Conservation (phyloP, 73 alveolate species). For the Tetrahymena malaccensis region DNA sequence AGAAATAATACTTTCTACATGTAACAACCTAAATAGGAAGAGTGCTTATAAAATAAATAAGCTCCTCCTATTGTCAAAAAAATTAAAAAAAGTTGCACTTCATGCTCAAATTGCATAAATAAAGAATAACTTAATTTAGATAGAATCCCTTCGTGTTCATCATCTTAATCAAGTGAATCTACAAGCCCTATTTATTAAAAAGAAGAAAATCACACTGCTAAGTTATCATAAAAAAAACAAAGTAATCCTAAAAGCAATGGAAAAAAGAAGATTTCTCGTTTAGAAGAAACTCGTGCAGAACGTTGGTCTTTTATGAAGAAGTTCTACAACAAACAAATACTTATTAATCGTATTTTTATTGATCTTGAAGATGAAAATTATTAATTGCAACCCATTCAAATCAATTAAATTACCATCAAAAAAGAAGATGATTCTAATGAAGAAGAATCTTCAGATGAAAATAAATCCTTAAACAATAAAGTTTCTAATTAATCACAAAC, state of each 20-base stretch:
- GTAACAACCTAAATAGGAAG: background rate
- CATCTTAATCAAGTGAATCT: background rate
- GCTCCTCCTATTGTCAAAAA: background rate
- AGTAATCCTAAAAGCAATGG: background rate
- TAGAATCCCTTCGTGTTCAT: background rate
- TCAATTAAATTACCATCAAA: background rate
- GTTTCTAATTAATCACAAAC: background rate
- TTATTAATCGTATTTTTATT: background rate
- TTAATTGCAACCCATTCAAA: background rate
- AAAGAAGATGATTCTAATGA: background rate
- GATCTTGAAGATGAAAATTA: background rate
- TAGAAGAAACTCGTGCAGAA: background rate
- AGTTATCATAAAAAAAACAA: background rate
- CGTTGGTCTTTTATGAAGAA: background rate
- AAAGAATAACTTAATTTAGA: background rate
- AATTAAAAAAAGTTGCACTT: background rate
- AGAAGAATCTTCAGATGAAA: background rate
- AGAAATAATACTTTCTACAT: background rate
- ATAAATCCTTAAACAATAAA: background rate
- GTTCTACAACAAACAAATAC: background rate
- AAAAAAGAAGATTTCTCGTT: background rate
- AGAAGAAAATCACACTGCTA: background rate
- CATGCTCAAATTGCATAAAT: background rate
- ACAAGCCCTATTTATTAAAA: background rate
- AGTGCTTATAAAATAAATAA: background rate